A percentile compares a stretch with the other conserved stretches of the same genome.
Evolutionary conservation across 371 early-diverging fungal genomes (phyloP).

Genomic region (Capniomyces stellatus): DNA sequence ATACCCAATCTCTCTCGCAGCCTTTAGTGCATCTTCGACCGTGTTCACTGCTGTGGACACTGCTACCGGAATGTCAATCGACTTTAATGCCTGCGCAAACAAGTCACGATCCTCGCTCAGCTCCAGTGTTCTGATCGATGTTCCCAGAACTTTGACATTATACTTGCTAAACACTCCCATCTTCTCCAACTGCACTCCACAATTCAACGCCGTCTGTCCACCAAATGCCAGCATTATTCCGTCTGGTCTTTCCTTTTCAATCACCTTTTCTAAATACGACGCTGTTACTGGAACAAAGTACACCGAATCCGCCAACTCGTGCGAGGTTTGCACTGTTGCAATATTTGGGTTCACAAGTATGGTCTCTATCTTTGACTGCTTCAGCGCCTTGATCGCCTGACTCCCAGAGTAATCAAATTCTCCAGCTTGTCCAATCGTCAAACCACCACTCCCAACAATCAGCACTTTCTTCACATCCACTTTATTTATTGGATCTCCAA

Average conservation of each 20-base stretch:
- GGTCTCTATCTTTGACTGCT: conserved; percentile 72
- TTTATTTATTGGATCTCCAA: neutral
- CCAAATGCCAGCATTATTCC: conserved; percentile 85
- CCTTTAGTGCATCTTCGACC: conserved; percentile 63
- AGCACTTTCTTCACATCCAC: conserved; percentile 54
- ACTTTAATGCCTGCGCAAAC: conserved; percentile 72
- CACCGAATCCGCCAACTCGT: conserved; percentile 75
- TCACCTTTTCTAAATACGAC: conserved; percentile 72
- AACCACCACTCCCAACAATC: conserved; percentile 83
- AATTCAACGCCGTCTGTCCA: conserved; percentile 86
- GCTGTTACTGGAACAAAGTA: conserved; percentile 90
- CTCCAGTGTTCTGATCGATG: conserved; percentile 73
- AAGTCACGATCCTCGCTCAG: conserved; percentile 86
- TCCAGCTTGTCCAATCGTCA: conserved; percentile 93
- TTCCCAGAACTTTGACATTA: conserved; percentile 78
- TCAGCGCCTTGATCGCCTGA: conserved; percentile 90
- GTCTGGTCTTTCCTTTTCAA: conserved; percentile 83
- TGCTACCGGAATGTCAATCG: conserved; percentile 68
- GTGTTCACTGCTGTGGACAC: conserved; percentile 64
- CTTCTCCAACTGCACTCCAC: conserved; percentile 68
- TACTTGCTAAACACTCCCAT: conserved; percentile 55
- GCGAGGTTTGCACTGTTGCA: conserved; percentile 92
- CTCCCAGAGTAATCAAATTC: conserved; percentile 93
- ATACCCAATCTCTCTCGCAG: conserved; percentile 67
- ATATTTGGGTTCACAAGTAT: conserved; percentile 92